Evolutionary conservation across 2,329 filamentous ascomycete genomes (phyloP), one percentile per base, ranked within the genome.

Genomic region (Hymenoscyphus fructigenus): DNA sequence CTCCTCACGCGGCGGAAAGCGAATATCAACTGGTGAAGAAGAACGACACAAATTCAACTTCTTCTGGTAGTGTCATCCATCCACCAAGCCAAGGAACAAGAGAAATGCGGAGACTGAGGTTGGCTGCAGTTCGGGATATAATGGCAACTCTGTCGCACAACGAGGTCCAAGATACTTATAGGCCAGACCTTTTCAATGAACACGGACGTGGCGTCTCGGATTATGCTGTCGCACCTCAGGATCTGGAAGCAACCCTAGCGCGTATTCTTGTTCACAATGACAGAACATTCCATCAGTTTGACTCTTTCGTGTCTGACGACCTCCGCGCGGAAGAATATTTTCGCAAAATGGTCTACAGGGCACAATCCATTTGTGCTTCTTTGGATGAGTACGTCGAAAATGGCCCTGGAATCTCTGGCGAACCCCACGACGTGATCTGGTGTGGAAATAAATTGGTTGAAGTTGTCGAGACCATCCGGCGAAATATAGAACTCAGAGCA

Each of bases 21-120:
- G 55, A 64, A 60, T 75, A 73, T 71, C 61, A 67, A 36, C 66
- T 75, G n/a, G 67, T 66, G 57, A 74, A 74, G 50, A 63, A 67
- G 26, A 61, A 60, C 38, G 57, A 61, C 12, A 47, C 20, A 53
- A 53, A 28, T 20, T 53, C 47, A 23, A 53, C 20, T 14, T 53
- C 47, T 3, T 53, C 47, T 14, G 47, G 2, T 28, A 53, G 47
- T 20, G 7, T 53, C 47, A 3, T 26, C 20, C 47, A 14, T 20
- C 47, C 47, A 53, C 9, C 60, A 17, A 36, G 62, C 23, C 62
- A 61, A 28, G 67, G 66, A 38, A 71, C 69, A 26, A 65, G 67
- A 36, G 53, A 59, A 28, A 65, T 65, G 62, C 47, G 68, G n/a
- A 65, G 53, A 10, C 59, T 65, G 29, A 68, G 73, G 36, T 63